phyloP scores from a whole-genome alignment of 139 green algal genomes.

The Eudorina sp. region DNA sequence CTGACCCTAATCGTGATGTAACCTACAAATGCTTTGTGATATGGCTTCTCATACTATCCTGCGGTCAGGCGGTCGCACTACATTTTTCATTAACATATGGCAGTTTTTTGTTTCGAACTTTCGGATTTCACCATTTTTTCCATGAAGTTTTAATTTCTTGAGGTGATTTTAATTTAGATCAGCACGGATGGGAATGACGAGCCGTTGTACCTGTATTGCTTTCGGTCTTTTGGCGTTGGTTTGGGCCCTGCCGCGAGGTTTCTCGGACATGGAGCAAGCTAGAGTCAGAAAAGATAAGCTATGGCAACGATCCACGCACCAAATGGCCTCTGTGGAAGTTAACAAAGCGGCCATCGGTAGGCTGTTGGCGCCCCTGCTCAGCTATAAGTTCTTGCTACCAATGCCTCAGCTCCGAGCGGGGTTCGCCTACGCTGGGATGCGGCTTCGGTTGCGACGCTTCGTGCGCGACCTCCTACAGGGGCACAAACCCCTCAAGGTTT shows the following conservation, averaged over 20 bases:
- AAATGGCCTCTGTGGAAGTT: background rate
- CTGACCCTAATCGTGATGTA: no score
- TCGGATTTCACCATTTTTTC: no score
- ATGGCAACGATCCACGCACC: conserved; percentile 11
- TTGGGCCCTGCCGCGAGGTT: background rate
- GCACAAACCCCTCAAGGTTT: background rate
- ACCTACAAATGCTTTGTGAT: no score
- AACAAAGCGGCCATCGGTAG: conserved; percentile 1
- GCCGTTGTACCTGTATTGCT: background rate
- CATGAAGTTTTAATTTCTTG: background rate
- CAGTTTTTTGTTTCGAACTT: no score
- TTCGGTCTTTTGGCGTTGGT: background rate
- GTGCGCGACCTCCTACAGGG: conserved; percentile 1
- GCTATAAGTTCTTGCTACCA: conserved; percentile 16
- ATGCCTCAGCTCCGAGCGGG: background rate
- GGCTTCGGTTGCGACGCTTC: background rate
- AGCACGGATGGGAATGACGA: background rate
- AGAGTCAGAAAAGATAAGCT: background rate
- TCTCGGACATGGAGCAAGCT: background rate
- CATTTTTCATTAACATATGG: no score
- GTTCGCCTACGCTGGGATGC: background rate
- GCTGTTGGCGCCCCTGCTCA: background rate
- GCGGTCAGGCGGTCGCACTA: no score
- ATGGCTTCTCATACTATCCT: no score
- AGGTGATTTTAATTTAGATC: background rate